Evolutionary conservation across 768 basidiomycete species (phyloP).

Genomic region (Leccinum incarnatum): DNA sequence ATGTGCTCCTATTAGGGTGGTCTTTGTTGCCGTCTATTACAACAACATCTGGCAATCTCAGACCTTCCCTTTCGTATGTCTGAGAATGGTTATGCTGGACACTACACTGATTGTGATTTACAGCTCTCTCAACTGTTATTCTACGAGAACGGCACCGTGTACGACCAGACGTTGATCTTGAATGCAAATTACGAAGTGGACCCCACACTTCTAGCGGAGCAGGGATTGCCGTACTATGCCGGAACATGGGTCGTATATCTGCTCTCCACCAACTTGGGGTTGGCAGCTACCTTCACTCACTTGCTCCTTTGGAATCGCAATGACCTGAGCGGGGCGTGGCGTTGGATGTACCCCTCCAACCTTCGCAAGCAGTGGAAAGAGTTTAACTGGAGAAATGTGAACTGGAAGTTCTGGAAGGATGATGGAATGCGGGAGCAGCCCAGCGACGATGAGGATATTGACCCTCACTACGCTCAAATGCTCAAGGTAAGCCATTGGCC

Average conservation of each 20-base stretch:
- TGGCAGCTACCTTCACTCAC: slow-evolving; percentile 52
- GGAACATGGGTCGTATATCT: slow-evolving; percentile 23
- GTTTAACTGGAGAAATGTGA: slow-evolving; percentile 31
- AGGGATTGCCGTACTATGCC: slow-evolving; percentile 35
- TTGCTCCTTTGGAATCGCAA: slow-evolving; percentile 52
- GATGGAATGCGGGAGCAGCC: slow-evolving; percentile 22
- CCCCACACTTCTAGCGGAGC: slow-evolving; percentile 42
- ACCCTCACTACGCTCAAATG: slow-evolving; percentile 59
- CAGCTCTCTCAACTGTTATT: slow-evolving; percentile 49
- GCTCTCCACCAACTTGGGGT: slow-evolving; percentile 22
- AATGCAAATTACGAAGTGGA: slow-evolving; percentile 52
- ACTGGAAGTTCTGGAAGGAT: slow-evolving; percentile 38
- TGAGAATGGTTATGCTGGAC: slow-evolving; percentile 24
- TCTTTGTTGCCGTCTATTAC: slow-evolving; percentile 38
- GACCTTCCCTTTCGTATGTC: slow-evolving; percentile 53
- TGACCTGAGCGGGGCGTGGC: slow-evolving; percentile 46
- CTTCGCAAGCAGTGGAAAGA: slow-evolving; percentile 25
- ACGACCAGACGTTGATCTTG: slow-evolving; percentile 52
- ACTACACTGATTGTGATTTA: slow-evolving; percentile 7
- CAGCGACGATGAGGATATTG: slow-evolving; percentile 40
- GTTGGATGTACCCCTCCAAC: slow-evolving; percentile 39
- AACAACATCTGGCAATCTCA: slow-evolving; percentile 56
- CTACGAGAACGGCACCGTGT: slow-evolving; percentile 49
- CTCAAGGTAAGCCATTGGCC: slow-evolving; percentile 20
- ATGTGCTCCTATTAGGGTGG: slow-evolving; percentile 23